Conservation (phyloP, 2,329 filamentous ascomycete species). For the Scytalidium lignicola region DNA sequence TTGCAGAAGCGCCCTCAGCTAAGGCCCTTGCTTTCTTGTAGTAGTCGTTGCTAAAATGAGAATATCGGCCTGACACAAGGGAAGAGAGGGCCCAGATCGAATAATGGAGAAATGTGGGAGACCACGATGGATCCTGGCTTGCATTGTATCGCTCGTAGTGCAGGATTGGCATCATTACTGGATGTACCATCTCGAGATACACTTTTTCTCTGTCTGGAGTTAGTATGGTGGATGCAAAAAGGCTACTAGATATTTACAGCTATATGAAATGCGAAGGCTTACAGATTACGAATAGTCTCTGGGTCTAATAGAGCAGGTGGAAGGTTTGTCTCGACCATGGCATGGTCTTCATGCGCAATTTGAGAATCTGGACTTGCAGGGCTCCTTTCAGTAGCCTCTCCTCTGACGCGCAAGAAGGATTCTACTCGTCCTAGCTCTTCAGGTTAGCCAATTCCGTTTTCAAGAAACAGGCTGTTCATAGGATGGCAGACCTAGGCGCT, state of each 20-base stretch:
- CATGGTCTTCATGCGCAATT: not conserved
- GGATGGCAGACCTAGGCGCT: conserved; percentile 67
- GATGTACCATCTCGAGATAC: conserved; percentile 84
- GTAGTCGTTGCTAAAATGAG: conserved; percentile 72
- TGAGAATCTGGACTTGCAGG: not conserved
- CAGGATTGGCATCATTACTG: conserved; percentile 70
- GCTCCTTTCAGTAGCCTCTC: not conserved
- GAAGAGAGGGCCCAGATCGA: conserved; percentile 91
- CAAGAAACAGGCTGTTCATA: not conserved
- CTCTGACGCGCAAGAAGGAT: not conserved
- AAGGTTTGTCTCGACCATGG: not conserved
- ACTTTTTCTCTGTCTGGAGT: conserved; percentile 57
- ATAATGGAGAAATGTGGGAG: conserved; percentile 81
- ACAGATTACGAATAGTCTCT: conserved; percentile 6
- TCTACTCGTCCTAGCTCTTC: not conserved
- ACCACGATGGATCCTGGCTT: conserved; percentile 80
- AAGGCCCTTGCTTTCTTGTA: conserved; percentile 86
- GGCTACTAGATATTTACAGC: too few relatives aligned
- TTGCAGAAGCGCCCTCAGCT: conserved; percentile 50
- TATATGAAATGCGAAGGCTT: not conserved
- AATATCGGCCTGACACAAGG: conserved; percentile 73
- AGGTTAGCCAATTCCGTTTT: not conserved
- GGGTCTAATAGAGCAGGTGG: not conserved
- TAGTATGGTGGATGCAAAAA: too few relatives aligned
- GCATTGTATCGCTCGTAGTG: conserved; percentile 80